Base-by-base conservation (phyloP, 192 early-diverging fungal species). In the Coemansia umbellata region DNA sequence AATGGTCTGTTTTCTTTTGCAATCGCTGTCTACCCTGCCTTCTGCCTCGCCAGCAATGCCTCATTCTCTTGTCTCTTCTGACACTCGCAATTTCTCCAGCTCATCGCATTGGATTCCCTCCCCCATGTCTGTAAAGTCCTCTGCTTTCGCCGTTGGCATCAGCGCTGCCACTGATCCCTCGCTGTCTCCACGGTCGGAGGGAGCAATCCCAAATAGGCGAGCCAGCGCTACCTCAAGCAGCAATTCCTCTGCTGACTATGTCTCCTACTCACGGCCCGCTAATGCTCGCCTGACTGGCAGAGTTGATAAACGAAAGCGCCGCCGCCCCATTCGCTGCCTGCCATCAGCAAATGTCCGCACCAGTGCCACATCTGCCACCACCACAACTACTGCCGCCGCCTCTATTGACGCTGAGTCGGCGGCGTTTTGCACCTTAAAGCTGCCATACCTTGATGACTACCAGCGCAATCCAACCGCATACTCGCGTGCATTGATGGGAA, bases 401-500 rank as follows among this genome's bases (percentile, higher is more conserved):
- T n/a, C n/a, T n/a, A n/a, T n/a, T n/a, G n/a, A n/a, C n/a, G 36
- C 31, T 4, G 43, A 28, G 13, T 50, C 33, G 23, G 24, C 39
- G 47, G 37, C 37, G 6, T 74, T 50, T 19, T 43, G 56, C 40
- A 65, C 62, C 0, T 39, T 74, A 5, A 56, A 40, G 21, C 54
- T 74, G 55, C 17, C 59, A 0, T 74, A 43, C 40, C 28, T 66
- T 2, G 71, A 74, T 33, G 71, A 74, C 37, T 74, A 74, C 48
- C 59, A 62, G 50, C 63, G 71, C 53, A 60, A 74, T 58, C 71
- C 71, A 33, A 62, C 53, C 10, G 71, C 63, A 23, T 74, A 74
- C 31, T 66, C 57, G 37, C 71, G 64, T 26, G 71, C 71, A 15
- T 55, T 74, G 59, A 65, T 67, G 63, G 71, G 60, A 14, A 50